Conservation (phyloP, 2,329 filamentous ascomycete species). For the Fusarium concolor region DNA sequence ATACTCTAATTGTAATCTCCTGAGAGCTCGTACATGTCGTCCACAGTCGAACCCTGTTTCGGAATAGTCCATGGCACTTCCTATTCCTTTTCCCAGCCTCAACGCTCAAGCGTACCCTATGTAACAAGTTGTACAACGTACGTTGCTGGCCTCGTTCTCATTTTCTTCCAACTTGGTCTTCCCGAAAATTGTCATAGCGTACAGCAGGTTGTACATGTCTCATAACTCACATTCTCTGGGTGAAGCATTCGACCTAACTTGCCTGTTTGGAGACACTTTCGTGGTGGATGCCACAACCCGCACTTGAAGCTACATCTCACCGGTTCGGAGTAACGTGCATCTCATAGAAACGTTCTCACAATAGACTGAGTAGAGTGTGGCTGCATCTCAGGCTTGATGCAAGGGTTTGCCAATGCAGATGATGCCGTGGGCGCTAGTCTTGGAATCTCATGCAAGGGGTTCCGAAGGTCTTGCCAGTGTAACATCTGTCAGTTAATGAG, state of each 20-base stretch:
- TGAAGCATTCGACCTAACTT: slow-evolving; percentile 4
- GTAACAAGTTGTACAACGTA: slow-evolving; percentile 21
- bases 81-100: slow-evolving; percentile 35
- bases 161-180: slow-evolving; percentile 3
- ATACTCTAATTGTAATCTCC: slow-evolving; percentile 27
- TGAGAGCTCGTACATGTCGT: slow-evolving; percentile 14
- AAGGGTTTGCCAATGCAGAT: slow-evolving; percentile 26
- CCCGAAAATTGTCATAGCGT: slow-evolving; percentile 14
- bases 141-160: slow-evolving; percentile 26
- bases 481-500: slow-evolving; percentile 9
- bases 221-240: slow-evolving; percentile 22
- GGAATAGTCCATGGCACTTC: slow-evolving; percentile 23
- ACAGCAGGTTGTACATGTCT: slow-evolving; percentile 24
- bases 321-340: slow-evolving; percentile 25
- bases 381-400: slow-evolving; percentile 29
- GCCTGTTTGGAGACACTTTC: slow-evolving; percentile 8
- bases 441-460: slow-evolving; percentile 31
- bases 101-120: slow-evolving; percentile 32
- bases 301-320: slow-evolving; percentile 29
- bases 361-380: slow-evolving; percentile 8
- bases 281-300: slow-evolving; percentile 12
- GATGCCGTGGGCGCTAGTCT: slow-evolving; percentile 3
- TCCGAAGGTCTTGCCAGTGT: slow-evolving; percentile 25
- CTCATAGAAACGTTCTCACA: slow-evolving; percentile 22
- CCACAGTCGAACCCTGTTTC: slow-evolving; percentile 20